Base-by-base conservation (phyloP, 1,284 basidiomycete species). In the Boletus coffeatus region DNA sequence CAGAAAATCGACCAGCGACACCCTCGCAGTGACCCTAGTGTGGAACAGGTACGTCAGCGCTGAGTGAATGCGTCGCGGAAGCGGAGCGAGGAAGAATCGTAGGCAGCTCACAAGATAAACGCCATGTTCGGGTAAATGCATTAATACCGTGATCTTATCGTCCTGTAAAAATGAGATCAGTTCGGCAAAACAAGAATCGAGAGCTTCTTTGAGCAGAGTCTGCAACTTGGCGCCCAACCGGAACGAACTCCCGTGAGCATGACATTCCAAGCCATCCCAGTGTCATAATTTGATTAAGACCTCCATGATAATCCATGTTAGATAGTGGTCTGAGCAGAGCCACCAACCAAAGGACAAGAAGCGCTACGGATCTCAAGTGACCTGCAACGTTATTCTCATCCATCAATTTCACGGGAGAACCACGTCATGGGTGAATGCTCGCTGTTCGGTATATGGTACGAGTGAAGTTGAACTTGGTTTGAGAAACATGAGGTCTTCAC, bases 401-500 rank as follows among this genome's bases (percentile, higher is more conserved):
- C 14, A 34, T 32, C 29, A 2, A 21, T 4, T 41, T 39, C 18
- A 25, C 5, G 52, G 25, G 39, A 18, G 29, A 10, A 43, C 29
- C 60, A 16, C 8, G 16, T 29, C 21, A 7, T 13, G 29, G 6
- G 7, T 29, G 4, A 14, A 57, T 5, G 25, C 16, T 34, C 57
- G n/a, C 37, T 36, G 48, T 37, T 48, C 9, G 39, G 32, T 3
- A 9, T 5, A 32, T 11, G 21, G 43, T 39, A 46, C n/a, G 57
- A 56, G n/a, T 9, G n/a, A 53, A 63, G 10, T 46, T 3, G 25
- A 14, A 66, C 81, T 58, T 62, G 86, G 90, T 80, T 89, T 87
- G 65, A 94, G 79, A 73, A 95, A 95, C 93, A 96, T 96, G 60
- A 96, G 81, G 74, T 94, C 92, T 10, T 72, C 73, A 56, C 89